These are phyloP conservation scores for Corymbia citriodora DNA, from an alignment of 441 rosid genomes.

Conservation along the genomic window DNA sequence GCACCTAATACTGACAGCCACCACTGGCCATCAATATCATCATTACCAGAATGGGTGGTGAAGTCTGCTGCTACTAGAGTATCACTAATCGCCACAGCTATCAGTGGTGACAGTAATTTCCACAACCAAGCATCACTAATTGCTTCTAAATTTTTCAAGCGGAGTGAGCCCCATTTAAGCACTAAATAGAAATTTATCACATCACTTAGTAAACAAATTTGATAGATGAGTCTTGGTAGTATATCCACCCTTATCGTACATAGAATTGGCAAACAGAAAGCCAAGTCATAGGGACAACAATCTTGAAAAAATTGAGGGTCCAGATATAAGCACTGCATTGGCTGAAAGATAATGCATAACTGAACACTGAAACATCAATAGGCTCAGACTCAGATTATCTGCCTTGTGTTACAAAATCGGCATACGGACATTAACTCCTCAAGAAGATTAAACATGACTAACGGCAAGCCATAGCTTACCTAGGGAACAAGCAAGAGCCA, in stretches of 20 bases:
- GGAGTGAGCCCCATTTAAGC: not conserved
- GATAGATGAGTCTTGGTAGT: not conserved
- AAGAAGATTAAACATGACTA: not conserved
- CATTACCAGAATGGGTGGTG: not conserved
- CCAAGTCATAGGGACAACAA: not conserved
- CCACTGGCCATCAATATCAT: not conserved
- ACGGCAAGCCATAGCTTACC: conserved; percentile 30
- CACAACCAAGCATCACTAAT: not conserved
- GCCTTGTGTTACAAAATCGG: not conserved
- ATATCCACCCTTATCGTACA: not conserved
- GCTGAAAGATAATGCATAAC: not conserved
- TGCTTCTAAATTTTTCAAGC: not conserved
- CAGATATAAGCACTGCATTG: not conserved
- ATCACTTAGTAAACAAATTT: not conserved
- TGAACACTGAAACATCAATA: not conserved
- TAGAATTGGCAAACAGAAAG: not conserved
- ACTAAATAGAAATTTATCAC: not conserved
- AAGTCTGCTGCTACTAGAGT: not conserved
- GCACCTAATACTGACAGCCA: not conserved
- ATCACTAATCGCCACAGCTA: not conserved
- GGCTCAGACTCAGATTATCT: not conserved
- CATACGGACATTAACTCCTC: not conserved
- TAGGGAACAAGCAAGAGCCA: conserved; percentile 89
- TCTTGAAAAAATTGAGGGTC: not conserved
- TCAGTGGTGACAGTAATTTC: not conserved